phyloP scores from a whole-genome alignment of 306 rosid species.

The Mimosa pudica region DNA sequence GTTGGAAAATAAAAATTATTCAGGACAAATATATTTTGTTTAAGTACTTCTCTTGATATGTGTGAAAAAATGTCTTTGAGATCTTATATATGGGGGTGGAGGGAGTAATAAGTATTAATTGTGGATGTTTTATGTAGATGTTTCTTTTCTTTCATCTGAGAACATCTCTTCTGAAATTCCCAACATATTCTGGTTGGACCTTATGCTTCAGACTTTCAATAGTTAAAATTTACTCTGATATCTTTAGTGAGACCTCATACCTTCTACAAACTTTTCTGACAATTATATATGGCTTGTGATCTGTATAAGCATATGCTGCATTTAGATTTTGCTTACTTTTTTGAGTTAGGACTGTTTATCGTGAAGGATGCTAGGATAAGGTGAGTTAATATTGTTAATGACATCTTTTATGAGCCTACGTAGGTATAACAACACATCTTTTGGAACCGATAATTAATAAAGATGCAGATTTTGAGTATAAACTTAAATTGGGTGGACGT shows the following conservation, averaged over 20 bases:
- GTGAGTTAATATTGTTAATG: background rate
- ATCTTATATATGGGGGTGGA: no score
- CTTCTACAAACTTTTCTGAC: background rate
- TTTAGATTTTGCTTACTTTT: background rate
- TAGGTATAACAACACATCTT: slow-evolving; percentile 18
- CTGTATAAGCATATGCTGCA: background rate
- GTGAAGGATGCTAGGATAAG: background rate
- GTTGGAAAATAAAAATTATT: no score
- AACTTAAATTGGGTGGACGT: slow-evolving; percentile 19
- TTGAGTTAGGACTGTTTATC: background rate
- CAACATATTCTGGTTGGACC: background rate
- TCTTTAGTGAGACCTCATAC: background rate
- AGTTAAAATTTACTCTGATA: background rate
- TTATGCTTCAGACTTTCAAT: background rate
- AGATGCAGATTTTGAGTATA: slow-evolving; percentile 15
- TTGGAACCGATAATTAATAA: slow-evolving; percentile 25
- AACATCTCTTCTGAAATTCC: background rate
- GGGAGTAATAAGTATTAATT: background rate
- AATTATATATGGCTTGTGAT: background rate
- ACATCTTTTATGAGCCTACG: slow-evolving; percentile 3
- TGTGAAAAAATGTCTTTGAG: no score
- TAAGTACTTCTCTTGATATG: no score
- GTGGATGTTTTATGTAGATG: background rate
- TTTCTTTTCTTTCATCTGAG: background rate
- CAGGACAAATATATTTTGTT: no score